A percentile compares a stretch with the other conserved stretches of the same genome.
These are phyloP conservation scores for Fusarium protoensiforme DNA, from an alignment of 2,329 filamentous ascomycete genomes.

Conservation along the genomic window DNA sequence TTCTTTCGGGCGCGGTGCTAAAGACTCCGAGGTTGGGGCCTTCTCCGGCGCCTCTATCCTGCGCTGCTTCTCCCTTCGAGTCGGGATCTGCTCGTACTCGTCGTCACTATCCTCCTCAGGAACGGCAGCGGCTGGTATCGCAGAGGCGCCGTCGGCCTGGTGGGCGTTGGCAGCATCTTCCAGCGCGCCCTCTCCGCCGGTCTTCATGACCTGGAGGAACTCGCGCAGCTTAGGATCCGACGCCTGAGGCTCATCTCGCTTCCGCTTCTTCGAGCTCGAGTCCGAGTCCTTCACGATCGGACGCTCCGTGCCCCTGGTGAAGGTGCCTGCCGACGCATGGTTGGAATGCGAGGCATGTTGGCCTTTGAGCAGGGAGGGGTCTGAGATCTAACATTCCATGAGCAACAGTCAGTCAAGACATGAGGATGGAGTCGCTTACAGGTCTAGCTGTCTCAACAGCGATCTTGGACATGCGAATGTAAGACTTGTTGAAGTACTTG, in stretches of 20 bases:
- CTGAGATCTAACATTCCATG: conserved; percentile 58
- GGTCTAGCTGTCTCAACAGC: conserved; percentile 88
- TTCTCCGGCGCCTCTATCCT: conserved; percentile 45
- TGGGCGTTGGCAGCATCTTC: conserved; percentile 45
- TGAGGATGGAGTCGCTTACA: conserved; percentile 57
- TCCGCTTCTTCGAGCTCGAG: conserved; percentile 73
- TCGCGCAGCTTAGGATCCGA: conserved; percentile 86
- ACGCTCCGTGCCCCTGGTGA: conserved; percentile 28
- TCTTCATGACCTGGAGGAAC: conserved; percentile 85
- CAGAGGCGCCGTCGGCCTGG: conserved; percentile 29
- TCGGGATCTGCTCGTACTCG: conserved; percentile 76
- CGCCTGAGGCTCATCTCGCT: conserved; percentile 67
- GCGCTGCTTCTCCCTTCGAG: conserved; percentile 61
- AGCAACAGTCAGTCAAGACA: conserved; percentile 41
- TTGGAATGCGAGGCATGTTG: conserved; percentile 42
- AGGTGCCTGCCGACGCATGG: conserved; percentile 23
- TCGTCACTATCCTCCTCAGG: conserved; percentile 74
- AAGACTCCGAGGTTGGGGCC: conserved; percentile 26
- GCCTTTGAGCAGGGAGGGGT: conserved; percentile 51
- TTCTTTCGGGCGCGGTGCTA: conserved; percentile 33
- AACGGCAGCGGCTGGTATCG: conserved; percentile 49
- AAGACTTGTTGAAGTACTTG: conserved; percentile 95
- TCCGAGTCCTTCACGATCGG: conserved; percentile 49
- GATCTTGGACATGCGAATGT: conserved; percentile 96
- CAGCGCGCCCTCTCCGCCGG: conserved; percentile 51